Conservation (phyloP, 257 asterid species). For the Paulownia fortunei region DNA sequence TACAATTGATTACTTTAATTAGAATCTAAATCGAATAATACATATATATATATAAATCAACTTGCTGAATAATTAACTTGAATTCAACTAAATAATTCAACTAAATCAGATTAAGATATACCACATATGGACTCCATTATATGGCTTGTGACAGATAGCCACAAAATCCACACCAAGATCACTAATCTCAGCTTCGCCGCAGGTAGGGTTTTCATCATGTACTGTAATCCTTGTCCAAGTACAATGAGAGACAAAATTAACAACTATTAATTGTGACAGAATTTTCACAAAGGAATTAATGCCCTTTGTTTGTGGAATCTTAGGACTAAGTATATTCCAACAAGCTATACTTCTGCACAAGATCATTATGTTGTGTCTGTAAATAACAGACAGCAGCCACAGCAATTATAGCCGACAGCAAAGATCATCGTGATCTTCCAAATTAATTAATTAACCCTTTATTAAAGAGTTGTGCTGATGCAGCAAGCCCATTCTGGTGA, state of each 20-base stretch:
- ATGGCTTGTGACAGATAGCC: neutral
- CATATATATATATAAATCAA: too few species aligned
- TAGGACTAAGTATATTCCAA: neutral
- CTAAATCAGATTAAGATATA: too few species aligned
- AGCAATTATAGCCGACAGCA: slow-evolving; percentile 27
- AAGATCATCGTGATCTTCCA: neutral
- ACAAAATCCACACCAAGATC: neutral
- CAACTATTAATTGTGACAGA: neutral
- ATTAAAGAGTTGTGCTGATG: too few species aligned
- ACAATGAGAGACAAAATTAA: neutral
- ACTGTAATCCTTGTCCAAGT: slow-evolving; percentile 12
- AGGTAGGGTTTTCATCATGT: neutral
- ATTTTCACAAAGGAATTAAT: slow-evolving; percentile 11
- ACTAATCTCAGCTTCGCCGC: neutral
- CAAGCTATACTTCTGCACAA: neutral
- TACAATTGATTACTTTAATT: too few species aligned
- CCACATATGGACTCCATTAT: neutral
- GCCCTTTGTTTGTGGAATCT: slow-evolving; percentile 14
- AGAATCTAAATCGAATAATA: too few species aligned
- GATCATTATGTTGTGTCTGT: slow-evolving; percentile 36
- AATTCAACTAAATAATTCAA: too few species aligned
- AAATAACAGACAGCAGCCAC: slow-evolving; percentile 25
- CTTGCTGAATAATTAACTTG: neutral
- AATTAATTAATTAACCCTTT: neutral
- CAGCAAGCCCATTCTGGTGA: neutral